Base-by-base conservation (phyloP, 176 grass and related monocot genomes). In the Raddia distichophylla region DNA sequence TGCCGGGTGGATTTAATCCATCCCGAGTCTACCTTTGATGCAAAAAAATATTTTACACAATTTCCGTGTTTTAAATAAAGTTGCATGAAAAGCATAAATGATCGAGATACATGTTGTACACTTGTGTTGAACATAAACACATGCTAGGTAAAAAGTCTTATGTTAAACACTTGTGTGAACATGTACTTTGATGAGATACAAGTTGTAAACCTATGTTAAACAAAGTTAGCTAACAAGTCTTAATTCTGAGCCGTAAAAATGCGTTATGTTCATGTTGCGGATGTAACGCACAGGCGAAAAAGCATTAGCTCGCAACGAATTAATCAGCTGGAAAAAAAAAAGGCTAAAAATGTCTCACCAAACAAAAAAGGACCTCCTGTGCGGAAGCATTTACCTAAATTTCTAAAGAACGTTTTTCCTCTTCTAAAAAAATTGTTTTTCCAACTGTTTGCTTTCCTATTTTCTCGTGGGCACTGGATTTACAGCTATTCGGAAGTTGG, bases 401-500 rank as follows among this genome's bases (percentile, higher is more conserved):
- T 45, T 79, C 56, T n/a, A 20, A 80, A 69, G 40, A 57, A 10
- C 18, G 50, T 13, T 42, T 9, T 27, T 27, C 27, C 27, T 27
- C 27, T 27, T 27, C 27, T 27, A 27, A 27, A 27, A 27, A 27
- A 27, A 27, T 0, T 27, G 27, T 27, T 27, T 27, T 1, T 2
- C 22, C 8, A 82, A 53, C 59, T 72, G 44, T 52, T 60, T 50
- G 56, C 61, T 32, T 22, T 22, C 62, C 22, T 44, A 62, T 73
- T 60, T 49, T 19, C 45, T 48, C 44, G 67, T 60, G 53, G 67
- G 19, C 88, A 50, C 54, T 61, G 69, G 74, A 62, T 74, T 86
- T 79, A 83, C 79, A 79, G 88, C 74, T 90, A 90, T 55, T 67
- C 46, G 32, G 9, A 73, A 55, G 88, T 61, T 86, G 83, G 79